Evolutionary conservation across 768 basidiomycete genomes (phyloP).

Genomic region (Tricholoma saponaceum): DNA sequence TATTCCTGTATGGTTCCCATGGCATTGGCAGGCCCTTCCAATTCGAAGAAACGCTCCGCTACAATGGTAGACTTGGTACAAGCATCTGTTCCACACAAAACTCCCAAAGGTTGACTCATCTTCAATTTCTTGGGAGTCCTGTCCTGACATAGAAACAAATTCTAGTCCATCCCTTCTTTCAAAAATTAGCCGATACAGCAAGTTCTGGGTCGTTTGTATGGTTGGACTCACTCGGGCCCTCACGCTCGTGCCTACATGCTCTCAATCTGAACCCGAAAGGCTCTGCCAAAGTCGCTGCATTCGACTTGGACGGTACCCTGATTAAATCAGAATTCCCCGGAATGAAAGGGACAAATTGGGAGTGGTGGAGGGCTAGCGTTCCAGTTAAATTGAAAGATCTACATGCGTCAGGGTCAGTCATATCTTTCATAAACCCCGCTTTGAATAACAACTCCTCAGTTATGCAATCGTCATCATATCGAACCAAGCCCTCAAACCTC

Average conservation of each 20-base stretch:
- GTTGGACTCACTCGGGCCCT: slow-evolving; percentile 35
- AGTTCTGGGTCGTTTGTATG: slow-evolving; percentile 30
- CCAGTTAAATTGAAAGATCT: slow-evolving; percentile 59
- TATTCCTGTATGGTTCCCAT: background rate
- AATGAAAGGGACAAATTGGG: slow-evolving; percentile 41
- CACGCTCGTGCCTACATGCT: slow-evolving; percentile 38
- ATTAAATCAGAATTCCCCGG: slow-evolving; percentile 48
- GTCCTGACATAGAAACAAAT: background rate
- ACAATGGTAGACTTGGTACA: slow-evolving; percentile 6
- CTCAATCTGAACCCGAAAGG: slow-evolving; percentile 38
- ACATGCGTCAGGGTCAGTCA: slow-evolving; percentile 53
- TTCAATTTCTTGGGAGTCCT: background rate
- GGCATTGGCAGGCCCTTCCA: slow-evolving; percentile 1
- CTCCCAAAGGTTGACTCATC: slow-evolving; percentile 9
- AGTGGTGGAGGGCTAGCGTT: slow-evolving; percentile 72
- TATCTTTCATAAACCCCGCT: background rate
- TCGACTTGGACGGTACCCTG: slow-evolving; percentile 87
- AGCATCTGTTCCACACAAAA: slow-evolving; percentile 4
- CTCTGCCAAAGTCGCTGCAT: slow-evolving; percentile 62
- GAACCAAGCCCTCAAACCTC: slow-evolving; percentile 64
- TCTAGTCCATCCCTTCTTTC: slow-evolving; percentile 40
- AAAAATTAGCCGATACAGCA: slow-evolving; percentile 17
- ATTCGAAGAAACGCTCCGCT: slow-evolving; percentile 10
- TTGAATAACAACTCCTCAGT: slow-evolving; percentile 29
- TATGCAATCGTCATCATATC: slow-evolving; percentile 74